Evolutionary conservation across 208 protist species (phyloP).

Genomic region (Acanthamoeba castellanii): DNA sequence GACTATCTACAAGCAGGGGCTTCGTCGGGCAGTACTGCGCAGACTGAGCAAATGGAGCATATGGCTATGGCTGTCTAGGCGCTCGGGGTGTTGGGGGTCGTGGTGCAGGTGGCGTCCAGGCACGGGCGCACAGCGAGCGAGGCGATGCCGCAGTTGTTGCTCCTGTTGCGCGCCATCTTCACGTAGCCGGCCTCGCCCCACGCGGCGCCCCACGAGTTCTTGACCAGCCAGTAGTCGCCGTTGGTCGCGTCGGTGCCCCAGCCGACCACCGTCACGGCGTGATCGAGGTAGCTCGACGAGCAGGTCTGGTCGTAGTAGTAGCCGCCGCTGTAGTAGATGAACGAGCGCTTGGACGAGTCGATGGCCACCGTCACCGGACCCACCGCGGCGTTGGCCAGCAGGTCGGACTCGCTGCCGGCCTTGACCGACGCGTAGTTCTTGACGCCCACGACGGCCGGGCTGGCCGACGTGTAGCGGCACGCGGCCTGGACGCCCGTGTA

Average conservation of each 20-base stretch:
- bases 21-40: too few species aligned
- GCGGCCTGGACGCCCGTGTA: background rate
- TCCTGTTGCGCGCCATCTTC: slow-evolving; percentile 83
- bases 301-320: slow-evolving; percentile 89
- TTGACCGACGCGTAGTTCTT: slow-evolving; percentile 87
- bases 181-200: slow-evolving; percentile 93
- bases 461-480: background rate
- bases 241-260: slow-evolving; percentile 83
- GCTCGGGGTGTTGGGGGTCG: background rate
- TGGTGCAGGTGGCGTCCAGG: background rate
- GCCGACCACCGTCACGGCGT: slow-evolving; percentile 93
- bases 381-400: slow-evolving; percentile 37
- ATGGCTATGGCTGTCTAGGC: too few species aligned
- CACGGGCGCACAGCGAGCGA: slow-evolving; percentile 69
- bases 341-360: slow-evolving; percentile 90
- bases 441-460: slow-evolving; percentile 90
- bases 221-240: slow-evolving; percentile 92
- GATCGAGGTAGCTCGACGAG: slow-evolving; percentile 88
- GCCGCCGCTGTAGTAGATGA: slow-evolving; percentile 90
- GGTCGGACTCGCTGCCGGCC: slow-evolving; percentile 87
- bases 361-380: slow-evolving; percentile 94
- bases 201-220: slow-evolving; percentile 91
- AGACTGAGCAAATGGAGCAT: too few species aligned
- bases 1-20: too few species aligned
- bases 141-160: slow-evolving; percentile 82